Base-by-base conservation (phyloP, 2,329 filamentous ascomycete genomes). In the Aspergillus calidoustus region DNA sequence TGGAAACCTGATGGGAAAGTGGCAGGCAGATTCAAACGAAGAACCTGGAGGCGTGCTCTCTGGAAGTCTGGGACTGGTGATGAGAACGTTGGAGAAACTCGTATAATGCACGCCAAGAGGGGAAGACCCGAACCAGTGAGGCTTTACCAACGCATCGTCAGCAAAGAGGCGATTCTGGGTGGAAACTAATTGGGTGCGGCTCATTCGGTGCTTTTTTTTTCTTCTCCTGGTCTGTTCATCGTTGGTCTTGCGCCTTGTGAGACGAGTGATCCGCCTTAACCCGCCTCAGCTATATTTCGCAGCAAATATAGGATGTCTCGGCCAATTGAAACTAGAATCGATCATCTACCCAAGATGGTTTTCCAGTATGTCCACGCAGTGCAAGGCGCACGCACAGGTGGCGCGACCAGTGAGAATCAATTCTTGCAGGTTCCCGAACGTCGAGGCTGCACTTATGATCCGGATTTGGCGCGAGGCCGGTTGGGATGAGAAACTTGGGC, bases 131-230 rank as follows among this genome's bases (percentile, higher is more conserved):
- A 55, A 25, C 63, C 61, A 67, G 63, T 64, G 53, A 62, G 51
- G 54, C 31, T 52, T 11, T 47, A 59, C 58, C 54, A 57, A 57
- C 54, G 48, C 59, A 63, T 43, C 60, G 54, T 63, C 62, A 66
- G 62, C 66, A 66, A 31, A 54, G 57, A 60, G 54, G 54, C 54
- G 54, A 50, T 52, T 54, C 19, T 43, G 38, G 28, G 43, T 30
- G 44, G 19, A 63, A 53, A 59, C 53, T 61, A 67, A 66, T 67
- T 68, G 66, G 66, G 64, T 68, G 66, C 66, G 66, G 66, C 66
- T 68, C 66, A 57, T 65, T 53, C 46, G 59, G 43, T 62, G 59
- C 53, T 61, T 57, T 62, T 59, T 60, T 49, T 52, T 59, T 49
- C 7, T 53, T 53, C 59, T 54, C 41, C n/a, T 47, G 48, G 44